These are phyloP conservation scores for Proliferodiscus dingleyae DNA, from an alignment of 2,329 filamentous ascomycete genomes.

Conservation along the genomic window DNA sequence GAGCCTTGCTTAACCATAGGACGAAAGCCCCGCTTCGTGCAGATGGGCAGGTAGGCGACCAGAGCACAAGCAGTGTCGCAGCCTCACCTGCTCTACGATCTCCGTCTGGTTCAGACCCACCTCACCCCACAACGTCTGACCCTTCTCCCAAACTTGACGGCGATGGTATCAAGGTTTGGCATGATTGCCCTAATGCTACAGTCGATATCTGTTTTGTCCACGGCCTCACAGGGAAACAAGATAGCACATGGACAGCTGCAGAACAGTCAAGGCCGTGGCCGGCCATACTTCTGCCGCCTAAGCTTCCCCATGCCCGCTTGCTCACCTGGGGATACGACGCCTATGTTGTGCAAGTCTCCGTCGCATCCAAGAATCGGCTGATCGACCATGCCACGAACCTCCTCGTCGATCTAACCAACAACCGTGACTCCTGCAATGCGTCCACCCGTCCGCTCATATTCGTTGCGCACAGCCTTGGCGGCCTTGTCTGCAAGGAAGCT, in stretches of 20 bases:
- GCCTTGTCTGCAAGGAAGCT: slow-evolving; percentile 37
- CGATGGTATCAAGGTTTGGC: slow-evolving; percentile 5
- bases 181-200: slow-evolving; percentile 5
- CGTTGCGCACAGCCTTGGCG: slow-evolving; percentile 37
- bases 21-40: no score
- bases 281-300: slow-evolving; percentile 23
- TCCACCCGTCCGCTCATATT: slow-evolving; percentile 30
- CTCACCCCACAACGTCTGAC: no score
- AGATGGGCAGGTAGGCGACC: no score
- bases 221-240: slow-evolving; percentile 36
- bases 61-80: no score
- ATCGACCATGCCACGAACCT: slow-evolving; percentile 17
- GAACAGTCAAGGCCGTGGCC: slow-evolving; percentile 22
- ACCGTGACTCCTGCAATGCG: slow-evolving; percentile 6
- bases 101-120: no score
- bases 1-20: no score
- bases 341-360: slow-evolving; percentile 11
- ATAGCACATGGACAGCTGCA: slow-evolving; percentile 36
- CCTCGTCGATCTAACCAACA: slow-evolving; percentile 10
- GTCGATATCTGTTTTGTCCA: slow-evolving; percentile 37
- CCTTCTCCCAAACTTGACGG: no score
- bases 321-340: slow-evolving; percentile 34
- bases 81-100: no score
- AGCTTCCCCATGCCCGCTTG: slow-evolving; percentile 32
- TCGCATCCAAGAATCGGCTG: slow-evolving; percentile 10